A percentile compares a stretch with the other conserved stretches of the same genome.
Evolutionary conservation across 2,329 filamentous ascomycete genomes (phyloP).

Genomic region (Macrophomina phaseolina): DNA sequence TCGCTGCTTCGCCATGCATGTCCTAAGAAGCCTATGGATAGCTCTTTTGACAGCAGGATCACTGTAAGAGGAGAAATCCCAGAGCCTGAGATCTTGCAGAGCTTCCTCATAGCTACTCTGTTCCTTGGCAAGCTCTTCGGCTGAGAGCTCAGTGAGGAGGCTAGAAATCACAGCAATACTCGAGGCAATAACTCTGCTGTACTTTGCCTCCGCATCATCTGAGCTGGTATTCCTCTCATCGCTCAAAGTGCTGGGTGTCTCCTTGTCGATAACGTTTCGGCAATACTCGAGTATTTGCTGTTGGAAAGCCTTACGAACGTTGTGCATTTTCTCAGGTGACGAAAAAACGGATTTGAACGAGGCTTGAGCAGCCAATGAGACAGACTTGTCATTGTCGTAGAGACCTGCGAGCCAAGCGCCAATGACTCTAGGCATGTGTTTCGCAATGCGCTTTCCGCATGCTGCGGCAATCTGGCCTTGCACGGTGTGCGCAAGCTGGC

Average conservation of each 20-base stretch:
- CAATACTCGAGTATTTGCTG: slow-evolving; percentile 81
- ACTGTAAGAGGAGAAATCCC: slow-evolving; percentile 62
- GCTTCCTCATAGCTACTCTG: slow-evolving; percentile 68
- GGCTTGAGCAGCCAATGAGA: slow-evolving; percentile 76
- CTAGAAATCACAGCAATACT: slow-evolving; percentile 61
- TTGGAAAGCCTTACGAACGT: slow-evolving; percentile 84
- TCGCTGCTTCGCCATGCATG: slow-evolving; percentile 56
- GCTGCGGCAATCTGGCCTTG: slow-evolving; percentile 67
- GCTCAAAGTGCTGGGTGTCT: slow-evolving; percentile 81
- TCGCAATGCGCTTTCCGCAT: slow-evolving; percentile 81
- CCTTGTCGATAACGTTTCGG: slow-evolving; percentile 74
- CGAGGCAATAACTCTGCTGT: slow-evolving; percentile 75
- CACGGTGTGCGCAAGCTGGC: slow-evolving; percentile 80
- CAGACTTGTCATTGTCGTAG: slow-evolving; percentile 82
- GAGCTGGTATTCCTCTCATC: slow-evolving; percentile 83
- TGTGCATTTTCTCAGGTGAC: slow-evolving; percentile 76
- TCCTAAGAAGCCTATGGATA: slow-evolving; percentile 61
- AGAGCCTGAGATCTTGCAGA: slow-evolving; percentile 66
- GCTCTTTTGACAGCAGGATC: slow-evolving; percentile 65
- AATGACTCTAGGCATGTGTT: slow-evolving; percentile 75
- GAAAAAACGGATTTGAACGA: slow-evolving; percentile 77
- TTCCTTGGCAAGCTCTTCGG: slow-evolving; percentile 64
- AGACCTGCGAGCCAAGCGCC: slow-evolving; percentile 90
- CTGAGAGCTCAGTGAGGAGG: slow-evolving; percentile 53
- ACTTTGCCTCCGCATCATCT: slow-evolving; percentile 87